Percentiles rank a stretch among this genome's conserved stretches.
Conservation (phyloP, 768 basidiomycete species). For the Cystoderma amianthinum region DNA sequence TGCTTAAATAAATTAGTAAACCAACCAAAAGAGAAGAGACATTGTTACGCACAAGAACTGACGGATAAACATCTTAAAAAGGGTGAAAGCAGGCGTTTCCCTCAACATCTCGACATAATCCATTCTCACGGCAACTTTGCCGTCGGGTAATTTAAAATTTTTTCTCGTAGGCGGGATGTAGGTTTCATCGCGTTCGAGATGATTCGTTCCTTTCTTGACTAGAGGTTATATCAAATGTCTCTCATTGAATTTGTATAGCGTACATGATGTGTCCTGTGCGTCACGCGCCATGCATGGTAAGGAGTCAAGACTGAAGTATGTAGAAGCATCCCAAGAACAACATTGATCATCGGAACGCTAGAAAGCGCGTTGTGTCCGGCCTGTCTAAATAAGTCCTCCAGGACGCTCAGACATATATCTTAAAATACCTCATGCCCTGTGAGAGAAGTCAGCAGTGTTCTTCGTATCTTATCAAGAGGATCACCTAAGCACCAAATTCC, state of each 20-base stretch:
- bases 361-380: constrained; percentile 46
- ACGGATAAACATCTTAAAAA: constrained; percentile 39
- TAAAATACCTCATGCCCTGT: constrained; percentile 43
- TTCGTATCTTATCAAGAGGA: background rate
- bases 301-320: constrained; percentile 46
- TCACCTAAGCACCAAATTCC: constrained; percentile 37
- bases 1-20: constrained; percentile 9
- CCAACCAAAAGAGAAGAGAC: background rate
- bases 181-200: constrained; percentile 69
- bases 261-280: constrained; percentile 61
- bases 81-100: constrained; percentile 42
- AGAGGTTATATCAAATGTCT: too few species aligned
- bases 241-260: too few species aligned
- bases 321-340: constrained; percentile 28
- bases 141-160: constrained; percentile 36
- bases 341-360: constrained; percentile 26
- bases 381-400: constrained; percentile 7
- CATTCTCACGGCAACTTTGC: constrained; percentile 28
- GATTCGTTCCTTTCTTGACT: constrained; percentile 38
- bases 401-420: too few species aligned
- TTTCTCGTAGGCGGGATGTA: constrained; percentile 45
- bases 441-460: background rate
- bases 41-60: constrained; percentile 36
- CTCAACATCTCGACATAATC: constrained; percentile 41
- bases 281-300: constrained; percentile 64